phyloP scores from a whole-genome alignment of 208 protist species.

The Phytomonas sp. region DNA sequence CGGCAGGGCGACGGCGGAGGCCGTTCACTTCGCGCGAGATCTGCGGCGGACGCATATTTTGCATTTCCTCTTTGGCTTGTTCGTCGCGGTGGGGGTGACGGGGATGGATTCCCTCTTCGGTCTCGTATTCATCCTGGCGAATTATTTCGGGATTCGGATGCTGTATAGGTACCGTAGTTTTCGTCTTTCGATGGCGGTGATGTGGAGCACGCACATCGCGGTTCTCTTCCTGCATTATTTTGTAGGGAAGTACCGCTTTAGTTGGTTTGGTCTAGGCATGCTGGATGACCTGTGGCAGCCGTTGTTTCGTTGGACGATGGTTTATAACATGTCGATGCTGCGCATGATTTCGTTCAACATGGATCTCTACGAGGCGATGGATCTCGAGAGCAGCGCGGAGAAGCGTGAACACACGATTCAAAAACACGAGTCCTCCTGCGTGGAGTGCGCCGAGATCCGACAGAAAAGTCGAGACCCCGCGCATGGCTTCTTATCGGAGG shows the following conservation, averaged over 20 bases:
- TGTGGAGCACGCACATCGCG: constrained; percentile 36
- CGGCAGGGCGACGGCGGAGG: no score
- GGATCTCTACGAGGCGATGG: constrained; percentile 32
- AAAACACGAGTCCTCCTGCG: constrained; percentile 31
- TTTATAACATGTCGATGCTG: constrained; percentile 72
- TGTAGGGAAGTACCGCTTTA: constrained; percentile 28
- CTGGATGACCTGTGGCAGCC: constrained; percentile 18
- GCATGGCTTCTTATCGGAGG: constrained; percentile 5
- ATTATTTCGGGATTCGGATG: constrained; percentile 31
- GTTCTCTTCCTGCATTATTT: constrained; percentile 39
- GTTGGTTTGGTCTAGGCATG: constrained; percentile 31
- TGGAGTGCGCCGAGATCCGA: constrained; percentile 33
- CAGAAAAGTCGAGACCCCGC: constrained; percentile 12
- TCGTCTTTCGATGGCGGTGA: constrained; percentile 27
- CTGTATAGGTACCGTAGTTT: constrained; percentile 35
- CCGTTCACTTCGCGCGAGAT: neutral
- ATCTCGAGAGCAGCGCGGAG: neutral
- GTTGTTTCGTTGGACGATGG: constrained; percentile 41
- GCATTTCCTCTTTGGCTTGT: constrained; percentile 26
- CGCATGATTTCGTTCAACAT: constrained; percentile 72
- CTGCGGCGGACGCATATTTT: constrained; percentile 20
- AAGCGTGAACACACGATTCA: constrained; percentile 10
- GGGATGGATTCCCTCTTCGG: constrained; percentile 40
- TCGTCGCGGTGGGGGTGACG: constrained; percentile 26
- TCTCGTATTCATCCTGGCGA: constrained; percentile 30